Conservation (phyloP, 306 rosid species). For the Begonia loranthoides region DNA sequence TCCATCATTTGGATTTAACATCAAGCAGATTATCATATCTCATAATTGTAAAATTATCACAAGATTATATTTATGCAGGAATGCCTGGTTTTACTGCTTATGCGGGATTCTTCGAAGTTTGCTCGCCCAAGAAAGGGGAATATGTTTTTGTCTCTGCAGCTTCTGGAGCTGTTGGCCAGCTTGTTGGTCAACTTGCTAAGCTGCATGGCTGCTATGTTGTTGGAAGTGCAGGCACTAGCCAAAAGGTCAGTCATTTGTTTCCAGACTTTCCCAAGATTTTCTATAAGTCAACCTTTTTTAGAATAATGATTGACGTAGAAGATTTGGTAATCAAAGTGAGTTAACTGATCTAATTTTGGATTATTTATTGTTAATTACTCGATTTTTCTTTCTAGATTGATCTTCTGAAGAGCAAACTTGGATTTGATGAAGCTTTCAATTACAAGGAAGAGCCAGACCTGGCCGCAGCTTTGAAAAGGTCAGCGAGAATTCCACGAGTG, state of each 20-base stretch:
- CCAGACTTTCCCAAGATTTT: neutral
- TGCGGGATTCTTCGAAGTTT: slow-evolving; percentile 32
- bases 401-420: slow-evolving; percentile 36
- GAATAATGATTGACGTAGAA: too few relatives aligned
- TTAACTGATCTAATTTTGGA: neutral
- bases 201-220: slow-evolving; percentile 36
- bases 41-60: too few relatives aligned
- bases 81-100: slow-evolving; percentile 43
- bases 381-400: slow-evolving; percentile 21
- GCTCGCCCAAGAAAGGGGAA: slow-evolving; percentile 34
- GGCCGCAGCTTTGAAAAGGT: slow-evolving; percentile 45
- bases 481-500: slow-evolving; percentile 2
- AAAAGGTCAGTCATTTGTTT: slow-evolving; percentile 15
- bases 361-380: neutral
- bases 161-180: slow-evolving; percentile 43
- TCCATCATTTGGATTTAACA: too few relatives aligned
- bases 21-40: too few relatives aligned
- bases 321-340: too few relatives aligned
- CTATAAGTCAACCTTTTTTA: too few relatives aligned
- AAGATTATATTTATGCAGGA: slow-evolving; percentile 4
- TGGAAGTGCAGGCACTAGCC: slow-evolving; percentile 34
- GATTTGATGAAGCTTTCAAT: slow-evolving; percentile 48
- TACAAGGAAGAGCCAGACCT: slow-evolving; percentile 52
- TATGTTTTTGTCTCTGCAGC: slow-evolving; percentile 37
- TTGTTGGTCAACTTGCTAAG: slow-evolving; percentile 39